Conservation (phyloP, 345 rosid species). For the Boechera retrofracta region DNA sequence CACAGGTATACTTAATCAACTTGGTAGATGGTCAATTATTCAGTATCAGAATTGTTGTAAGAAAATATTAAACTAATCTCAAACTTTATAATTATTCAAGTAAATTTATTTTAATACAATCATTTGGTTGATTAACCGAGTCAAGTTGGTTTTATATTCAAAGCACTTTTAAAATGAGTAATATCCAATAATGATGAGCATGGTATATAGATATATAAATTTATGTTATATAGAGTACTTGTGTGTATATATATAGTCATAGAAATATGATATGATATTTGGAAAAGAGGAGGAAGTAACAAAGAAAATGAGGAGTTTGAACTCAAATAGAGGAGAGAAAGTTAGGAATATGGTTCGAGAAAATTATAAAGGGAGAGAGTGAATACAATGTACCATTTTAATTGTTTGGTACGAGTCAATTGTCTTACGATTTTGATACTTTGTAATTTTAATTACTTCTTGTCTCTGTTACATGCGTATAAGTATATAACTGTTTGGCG, state of each 20-base stretch:
- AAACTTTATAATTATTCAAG: background rate
- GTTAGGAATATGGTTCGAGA: conserved; percentile 32
- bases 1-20: conserved; percentile 19
- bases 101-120: background rate
- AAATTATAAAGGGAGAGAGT: conserved; percentile 23
- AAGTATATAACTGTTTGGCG: background rate
- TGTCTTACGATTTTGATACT: conserved; percentile 25
- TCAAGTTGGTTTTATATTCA: conserved; percentile 4
- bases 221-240: too few relatives aligned
- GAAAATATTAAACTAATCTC: background rate
- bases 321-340: conserved; percentile 18
- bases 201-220: too few relatives aligned
- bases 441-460: conserved; percentile 8
- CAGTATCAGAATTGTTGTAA: background rate
- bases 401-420: conserved; percentile 39
- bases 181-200: too few relatives aligned
- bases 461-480: background rate
- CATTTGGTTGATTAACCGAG: background rate
- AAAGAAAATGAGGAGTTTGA: conserved; percentile 29
- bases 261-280: background rate
- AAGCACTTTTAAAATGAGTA: background rate
- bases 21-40: conserved; percentile 8
- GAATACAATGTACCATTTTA: conserved; percentile 40
- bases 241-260: conserved; percentile 6
- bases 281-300: conserved; percentile 33